Conservation (phyloP, 129 eudicot species). For the Arctium lappa region DNA sequence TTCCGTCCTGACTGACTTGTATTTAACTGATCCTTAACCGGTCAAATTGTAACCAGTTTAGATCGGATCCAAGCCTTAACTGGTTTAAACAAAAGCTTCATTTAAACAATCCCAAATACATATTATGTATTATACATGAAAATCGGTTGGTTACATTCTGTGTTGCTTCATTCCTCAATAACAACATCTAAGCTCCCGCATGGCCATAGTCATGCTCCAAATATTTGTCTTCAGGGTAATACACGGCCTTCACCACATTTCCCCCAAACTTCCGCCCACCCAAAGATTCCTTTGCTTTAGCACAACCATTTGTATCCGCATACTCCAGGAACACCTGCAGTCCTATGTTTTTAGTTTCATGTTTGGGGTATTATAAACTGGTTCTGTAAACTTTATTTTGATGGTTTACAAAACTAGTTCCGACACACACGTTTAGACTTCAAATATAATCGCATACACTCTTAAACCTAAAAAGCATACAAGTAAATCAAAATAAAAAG, state of each 20-base stretch:
- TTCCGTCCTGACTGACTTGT: too few relatives aligned
- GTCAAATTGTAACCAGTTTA: too few relatives aligned
- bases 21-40: too few relatives aligned
- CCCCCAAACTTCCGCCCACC: constrained; percentile 90
- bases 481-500: too few relatives aligned
- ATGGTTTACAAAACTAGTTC: too few relatives aligned
- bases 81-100: neutral
- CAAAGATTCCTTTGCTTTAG: constrained; percentile 64
- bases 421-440: too few relatives aligned
- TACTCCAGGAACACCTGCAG: constrained; percentile 84
- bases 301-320: constrained; percentile 50
- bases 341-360: neutral
- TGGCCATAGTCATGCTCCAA: constrained; percentile 44
- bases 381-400: too few relatives aligned
- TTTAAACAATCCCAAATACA: neutral
- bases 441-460: too few relatives aligned
- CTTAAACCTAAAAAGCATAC: too few relatives aligned
- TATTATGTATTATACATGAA: neutral
- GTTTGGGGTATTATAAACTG: too few relatives aligned
- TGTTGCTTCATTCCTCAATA: neutral
- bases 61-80: neutral
- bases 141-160: neutral
- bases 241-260: constrained; percentile 65
- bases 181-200: neutral
- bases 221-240: constrained; percentile 76